Base-by-base conservation (phyloP, 306 rosid species). In the Ziziphus jujuba region DNA sequence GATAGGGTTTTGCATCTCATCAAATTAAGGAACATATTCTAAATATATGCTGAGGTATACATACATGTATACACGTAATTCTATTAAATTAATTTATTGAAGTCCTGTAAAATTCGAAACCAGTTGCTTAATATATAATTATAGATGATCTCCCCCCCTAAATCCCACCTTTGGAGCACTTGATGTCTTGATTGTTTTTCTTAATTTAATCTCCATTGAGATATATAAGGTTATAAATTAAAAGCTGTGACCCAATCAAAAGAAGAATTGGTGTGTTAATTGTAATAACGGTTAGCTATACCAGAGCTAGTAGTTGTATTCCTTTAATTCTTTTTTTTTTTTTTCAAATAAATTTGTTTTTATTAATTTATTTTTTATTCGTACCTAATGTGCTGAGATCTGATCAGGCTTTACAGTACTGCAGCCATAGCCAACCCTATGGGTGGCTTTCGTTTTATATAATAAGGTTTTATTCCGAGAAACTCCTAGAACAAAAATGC, bases 161-260 rank as follows among this genome's bases (percentile, higher is more conserved):
- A 50, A 20, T 20, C 55, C 15, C 36, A 20, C 34, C 22, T 64
- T 70, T 63, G 76, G 67, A 69, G 67, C 75, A 54, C 47, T 44
- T 50, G 59, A 66, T 47, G 20, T n/a, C n/a, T n/a, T n/a, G n/a
- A n/a, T n/a, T 16, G 9, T 19, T 50, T 5, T 54, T 40, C n/a
- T 72, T 31, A 36, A 13, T 59, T 58, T 67, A 43, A 38, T 59
- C 22, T 6, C 74, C 63, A 19, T 36, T 66, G 0, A 33, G 19
- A 66, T 47, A 48, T 49, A 35, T 69, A 38, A 36, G 48, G 58
- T 51, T 50, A 56, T 67, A 56, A 73, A 66, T 56, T 67, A 56
- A 70, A 70, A 55, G 61, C 21, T 62, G 65, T 48, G 28, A 72
- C 25, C 69, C 82, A 77, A 67, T 72, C 24, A 50, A 61, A 75